Conservation (phyloP, 2,329 filamentous ascomycete species). For the Neopestalotiopsis clavispora region DNA sequence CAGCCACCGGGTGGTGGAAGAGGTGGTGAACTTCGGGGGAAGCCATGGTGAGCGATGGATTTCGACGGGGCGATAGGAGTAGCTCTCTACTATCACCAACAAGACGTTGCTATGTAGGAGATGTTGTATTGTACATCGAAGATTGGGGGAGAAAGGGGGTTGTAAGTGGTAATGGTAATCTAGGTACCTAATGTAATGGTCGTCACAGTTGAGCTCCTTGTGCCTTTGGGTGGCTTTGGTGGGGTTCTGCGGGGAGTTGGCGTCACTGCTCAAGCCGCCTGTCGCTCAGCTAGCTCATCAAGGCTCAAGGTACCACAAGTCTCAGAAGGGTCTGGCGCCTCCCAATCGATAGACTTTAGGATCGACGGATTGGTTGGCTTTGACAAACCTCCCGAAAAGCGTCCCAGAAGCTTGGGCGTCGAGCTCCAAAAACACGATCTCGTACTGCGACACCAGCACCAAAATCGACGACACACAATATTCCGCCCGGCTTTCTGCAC, state of each 20-base stretch:
- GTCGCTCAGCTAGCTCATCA: neutral
- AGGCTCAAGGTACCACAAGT: neutral
- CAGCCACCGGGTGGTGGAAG: conserved; percentile 94
- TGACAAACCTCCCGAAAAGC: neutral
- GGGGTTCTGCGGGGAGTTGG: neutral
- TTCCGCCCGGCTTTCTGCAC: neutral
- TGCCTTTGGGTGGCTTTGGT: conserved; percentile 7
- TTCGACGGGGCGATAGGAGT: conserved; percentile 72
- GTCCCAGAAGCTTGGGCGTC: neutral
- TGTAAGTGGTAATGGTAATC: neutral
- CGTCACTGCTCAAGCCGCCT: neutral
- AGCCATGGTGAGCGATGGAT: conserved; percentile 63
- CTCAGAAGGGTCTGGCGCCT: neutral
- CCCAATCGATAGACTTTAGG: conserved; percentile 2
- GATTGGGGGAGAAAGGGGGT: neutral
- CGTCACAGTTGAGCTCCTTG: neutral
- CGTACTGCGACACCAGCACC: neutral
- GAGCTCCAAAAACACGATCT: neutral
- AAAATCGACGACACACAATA: neutral
- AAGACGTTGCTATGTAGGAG: conserved; percentile 13
- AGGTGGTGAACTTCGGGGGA: conserved; percentile 92
- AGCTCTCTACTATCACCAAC: conserved; percentile 92
- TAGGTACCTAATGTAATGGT: neutral
- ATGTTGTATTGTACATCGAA: neutral
- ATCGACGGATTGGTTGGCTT: neutral